Evolutionary conservation across 805 yeast genomes (phyloP), one percentile per base, ranked within the genome.

Genomic region (Metschnikowia arizonensis): DNA sequence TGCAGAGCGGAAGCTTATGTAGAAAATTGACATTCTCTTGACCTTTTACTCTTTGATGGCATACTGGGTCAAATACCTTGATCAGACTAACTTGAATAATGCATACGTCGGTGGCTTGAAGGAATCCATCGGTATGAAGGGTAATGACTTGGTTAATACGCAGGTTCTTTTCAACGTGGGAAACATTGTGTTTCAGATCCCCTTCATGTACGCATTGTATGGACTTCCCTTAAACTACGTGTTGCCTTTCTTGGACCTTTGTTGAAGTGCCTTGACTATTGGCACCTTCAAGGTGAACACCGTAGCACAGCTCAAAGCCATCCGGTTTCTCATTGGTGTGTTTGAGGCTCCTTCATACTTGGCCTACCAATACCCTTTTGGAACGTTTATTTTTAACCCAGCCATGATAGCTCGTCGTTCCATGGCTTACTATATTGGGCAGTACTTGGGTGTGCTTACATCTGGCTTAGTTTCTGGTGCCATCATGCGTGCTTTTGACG

Each of bases 61-160:
- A 5, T 69, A 64, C 55, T 71, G 71, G 57, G 55, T 58, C 47
- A 57, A 57, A 40, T 57, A 57, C 41, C 49, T 58, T 43, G 59
- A 57, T 49, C 60, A 54, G 43, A 50, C 57, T 19, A 57, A 57
- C 45, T 45, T 58, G 29, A 57, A 58, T 35, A 60, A 59, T 44
- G 65, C 64, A 18, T 61, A 61, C 39, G 60, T 61, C 19, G 53
- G 59, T 5, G 64, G 64, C 1, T 46, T 61, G 41, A 46, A 50
- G 42, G 61, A 56, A 17, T 48, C 53, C 21, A 45, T 60, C 24
- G 56, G 54, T 23, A 60, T 61, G 65, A 47, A 56, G 40, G 64
- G 64, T 1, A 60, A 61, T 44, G 64, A 61, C 42, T 58, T 60
- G 48, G 60, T 60, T 31, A 42, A 58, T 44, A 58, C 63, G n/a